A percentile compares a stretch with the other conserved stretches of the same genome.
Conservation (phyloP, 768 basidiomycete species). For the Lactarius sp. region DNA sequence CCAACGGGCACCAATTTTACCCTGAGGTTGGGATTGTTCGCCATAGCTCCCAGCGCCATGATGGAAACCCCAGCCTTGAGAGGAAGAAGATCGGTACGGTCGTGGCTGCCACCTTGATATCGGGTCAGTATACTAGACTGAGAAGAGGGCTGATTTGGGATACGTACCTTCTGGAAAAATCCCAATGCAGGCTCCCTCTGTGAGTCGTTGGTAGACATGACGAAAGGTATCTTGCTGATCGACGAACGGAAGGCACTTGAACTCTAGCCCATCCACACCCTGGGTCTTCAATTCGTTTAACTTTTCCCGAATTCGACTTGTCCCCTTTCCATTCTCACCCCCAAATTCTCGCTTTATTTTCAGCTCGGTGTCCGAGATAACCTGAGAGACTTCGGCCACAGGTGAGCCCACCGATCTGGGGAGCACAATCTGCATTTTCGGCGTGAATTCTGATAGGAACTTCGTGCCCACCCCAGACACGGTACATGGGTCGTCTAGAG, state of each 20-base stretch:
- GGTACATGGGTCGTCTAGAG: conserved; percentile 71
- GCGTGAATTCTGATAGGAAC: conserved; percentile 68
- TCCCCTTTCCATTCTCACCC: conserved; percentile 73
- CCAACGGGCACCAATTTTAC: conserved; percentile 84
- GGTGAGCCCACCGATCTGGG: conserved; percentile 73
- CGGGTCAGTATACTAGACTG: conserved; percentile 11
- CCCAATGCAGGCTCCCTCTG: conserved; percentile 85
- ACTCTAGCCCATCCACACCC: conserved; percentile 61
- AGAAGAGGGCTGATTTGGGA: neutral
- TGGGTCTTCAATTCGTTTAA: conserved; percentile 51
- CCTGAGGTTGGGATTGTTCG: conserved; percentile 74
- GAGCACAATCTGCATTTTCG: conserved; percentile 82
- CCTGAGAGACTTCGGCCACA: conserved; percentile 79
- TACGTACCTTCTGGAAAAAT: conserved; percentile 93
- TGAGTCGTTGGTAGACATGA: conserved; percentile 82
- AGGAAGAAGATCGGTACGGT: conserved; percentile 92
- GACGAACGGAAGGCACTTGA: conserved; percentile 81
- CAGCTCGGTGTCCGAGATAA: conserved; percentile 84
- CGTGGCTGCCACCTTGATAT: conserved; percentile 86
- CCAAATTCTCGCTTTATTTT: conserved; percentile 84
- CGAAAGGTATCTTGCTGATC: conserved; percentile 96
- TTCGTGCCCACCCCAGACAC: conserved; percentile 76
- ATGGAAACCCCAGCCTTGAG: conserved; percentile 96
- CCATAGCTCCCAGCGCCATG: conserved; percentile 98
- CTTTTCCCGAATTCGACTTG: conserved; percentile 61